A percentile compares a stretch with the other conserved stretches of the same genome.
phyloP scores from a whole-genome alignment of 495 filamentous ascomycete genomes.

The Pyronema omphalodes region DNA sequence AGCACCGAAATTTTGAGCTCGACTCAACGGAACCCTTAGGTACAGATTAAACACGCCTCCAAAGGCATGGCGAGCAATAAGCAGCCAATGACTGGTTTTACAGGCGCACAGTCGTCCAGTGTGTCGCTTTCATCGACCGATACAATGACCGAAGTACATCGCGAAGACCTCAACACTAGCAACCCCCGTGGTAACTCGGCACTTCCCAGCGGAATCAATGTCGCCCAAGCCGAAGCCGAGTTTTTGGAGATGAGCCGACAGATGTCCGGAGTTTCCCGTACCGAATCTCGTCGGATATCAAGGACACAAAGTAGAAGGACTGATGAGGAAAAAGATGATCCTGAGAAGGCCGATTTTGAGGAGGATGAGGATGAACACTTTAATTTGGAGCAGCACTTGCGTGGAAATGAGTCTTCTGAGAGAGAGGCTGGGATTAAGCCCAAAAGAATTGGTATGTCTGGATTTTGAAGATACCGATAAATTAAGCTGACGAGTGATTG shows the following conservation, averaged over 20 bases:
- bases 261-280: constrained; percentile 45
- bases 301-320: constrained; percentile 27
- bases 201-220: constrained; percentile 41
- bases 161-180: constrained; percentile 24
- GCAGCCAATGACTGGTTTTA: no score
- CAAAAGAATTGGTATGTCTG: constrained; percentile 45
- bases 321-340: constrained; percentile 8
- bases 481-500: constrained; percentile 3
- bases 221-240: constrained; percentile 54
- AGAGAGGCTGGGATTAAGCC: constrained; percentile 55
- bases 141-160: constrained; percentile 25
- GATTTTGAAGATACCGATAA: background rate
- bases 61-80: no score
- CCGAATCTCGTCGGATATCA: constrained; percentile 28
- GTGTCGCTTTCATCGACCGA: constrained; percentile 25
- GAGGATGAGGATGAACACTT: constrained; percentile 37
- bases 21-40: no score
- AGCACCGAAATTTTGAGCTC: no score
- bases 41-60: no score
- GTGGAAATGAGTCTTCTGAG: constrained; percentile 51
- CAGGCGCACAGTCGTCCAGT: constrained; percentile 1
- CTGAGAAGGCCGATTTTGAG: constrained; percentile 8
- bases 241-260: constrained; percentile 59
- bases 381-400: constrained; percentile 49
- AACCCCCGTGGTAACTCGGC: constrained; percentile 20